phyloP scores from a whole-genome alignment of 2,329 filamentous ascomycete genomes.

The Apiospora kogelbergensis region DNA sequence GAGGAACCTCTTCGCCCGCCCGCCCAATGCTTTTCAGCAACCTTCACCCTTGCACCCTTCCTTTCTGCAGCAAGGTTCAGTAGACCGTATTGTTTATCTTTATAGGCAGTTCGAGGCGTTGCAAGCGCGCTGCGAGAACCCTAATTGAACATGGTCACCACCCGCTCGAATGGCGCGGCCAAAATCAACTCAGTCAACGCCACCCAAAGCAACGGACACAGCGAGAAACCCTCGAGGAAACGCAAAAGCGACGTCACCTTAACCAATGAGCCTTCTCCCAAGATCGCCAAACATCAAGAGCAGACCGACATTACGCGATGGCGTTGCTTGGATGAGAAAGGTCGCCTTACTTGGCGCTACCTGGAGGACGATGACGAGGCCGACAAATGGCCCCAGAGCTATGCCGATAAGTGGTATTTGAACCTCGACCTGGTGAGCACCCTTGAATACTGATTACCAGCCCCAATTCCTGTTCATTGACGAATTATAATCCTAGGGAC shows the following conservation, averaged over 20 bases:
- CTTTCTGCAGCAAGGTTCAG: not conserved
- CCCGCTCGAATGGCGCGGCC: conserved; percentile 27
- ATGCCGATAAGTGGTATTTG: conserved; percentile 86
- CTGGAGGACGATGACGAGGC: conserved; percentile 70
- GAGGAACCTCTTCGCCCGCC: not conserved
- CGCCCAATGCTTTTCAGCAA: not conserved
- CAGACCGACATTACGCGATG: conserved; percentile 81
- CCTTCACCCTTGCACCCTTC: not conserved
- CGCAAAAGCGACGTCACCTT: conserved; percentile 39
- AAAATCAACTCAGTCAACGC: conserved; percentile 16
- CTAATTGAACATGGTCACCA: conserved; percentile 31
- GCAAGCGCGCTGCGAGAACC: not conserved
- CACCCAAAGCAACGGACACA: conserved; percentile 10
- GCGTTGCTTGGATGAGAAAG: conserved; percentile 80
- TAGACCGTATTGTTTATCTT: not conserved
- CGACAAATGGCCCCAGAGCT: conserved; percentile 79
- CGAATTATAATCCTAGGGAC: conserved; percentile 53
- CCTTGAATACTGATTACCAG: conserved; percentile 5
- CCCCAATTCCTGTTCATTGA: not conserved
- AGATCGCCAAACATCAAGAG: conserved; percentile 47
- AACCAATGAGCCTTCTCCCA: conserved; percentile 32
- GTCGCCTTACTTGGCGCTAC: conserved; percentile 94
- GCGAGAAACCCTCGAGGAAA: conserved; percentile 34
- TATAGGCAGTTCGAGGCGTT: not conserved
- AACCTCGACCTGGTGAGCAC: conserved; percentile 70